Conservation (phyloP, 768 basidiomycete genomes). For the Tulasnella sp. region DNA sequence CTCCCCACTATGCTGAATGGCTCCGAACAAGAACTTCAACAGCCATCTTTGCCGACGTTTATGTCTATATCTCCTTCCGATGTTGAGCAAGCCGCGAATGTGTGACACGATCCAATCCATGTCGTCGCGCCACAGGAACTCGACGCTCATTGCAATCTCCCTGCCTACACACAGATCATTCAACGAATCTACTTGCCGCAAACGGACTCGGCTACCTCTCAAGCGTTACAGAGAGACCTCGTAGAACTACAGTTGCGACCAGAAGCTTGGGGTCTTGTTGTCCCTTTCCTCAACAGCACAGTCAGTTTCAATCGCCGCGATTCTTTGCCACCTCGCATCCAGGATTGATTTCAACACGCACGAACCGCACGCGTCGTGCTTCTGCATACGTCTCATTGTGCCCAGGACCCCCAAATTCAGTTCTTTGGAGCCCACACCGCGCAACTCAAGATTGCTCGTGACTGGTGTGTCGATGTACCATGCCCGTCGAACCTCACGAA, state of each 20-base stretch:
- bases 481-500: neutral
- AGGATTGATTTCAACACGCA: too few relatives aligned
- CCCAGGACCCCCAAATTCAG: slow-evolving; percentile 64
- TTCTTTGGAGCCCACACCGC: slow-evolving; percentile 93
- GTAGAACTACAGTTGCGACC: slow-evolving; percentile 20
- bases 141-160: neutral
- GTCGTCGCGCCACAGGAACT: neutral
- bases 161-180: slow-evolving; percentile 7
- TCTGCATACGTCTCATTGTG: neutral
- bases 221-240: slow-evolving; percentile 20
- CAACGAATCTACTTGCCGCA: slow-evolving; percentile 17
- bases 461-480: slow-evolving; percentile 47
- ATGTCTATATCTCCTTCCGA: slow-evolving; percentile 5
- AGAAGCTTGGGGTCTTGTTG: slow-evolving; percentile 75
- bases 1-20: neutral
- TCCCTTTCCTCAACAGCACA: slow-evolving; percentile 55
- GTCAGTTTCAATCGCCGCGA: neutral
- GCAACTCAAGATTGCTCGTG: slow-evolving; percentile 85
- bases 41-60: slow-evolving; percentile 1
- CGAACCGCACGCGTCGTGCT: too few relatives aligned
- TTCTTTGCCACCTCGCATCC: neutral
- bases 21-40: neutral
- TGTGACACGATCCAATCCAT: neutral
- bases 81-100: slow-evolving; percentile 9
- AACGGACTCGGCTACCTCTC: slow-evolving; percentile 16